A percentile compares a stretch with the other conserved stretches of the same genome.
Evolutionary conservation across 352 stramenopile species (phyloP).

Genomic region (Globisporangium iwayamae): DNA sequence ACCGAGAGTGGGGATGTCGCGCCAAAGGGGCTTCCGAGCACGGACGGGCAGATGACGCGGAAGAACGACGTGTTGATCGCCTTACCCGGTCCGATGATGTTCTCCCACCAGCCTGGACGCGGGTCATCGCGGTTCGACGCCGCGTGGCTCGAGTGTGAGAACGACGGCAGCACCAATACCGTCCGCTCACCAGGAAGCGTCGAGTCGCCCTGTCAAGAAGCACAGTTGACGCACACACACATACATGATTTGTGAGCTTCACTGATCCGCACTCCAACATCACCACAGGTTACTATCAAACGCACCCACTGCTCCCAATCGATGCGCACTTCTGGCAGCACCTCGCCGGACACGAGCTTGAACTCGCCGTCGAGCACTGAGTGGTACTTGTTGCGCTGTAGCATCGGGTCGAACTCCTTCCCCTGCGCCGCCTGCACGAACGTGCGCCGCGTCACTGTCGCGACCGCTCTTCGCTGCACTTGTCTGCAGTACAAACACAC

Average conservation of each 20-base stretch:
- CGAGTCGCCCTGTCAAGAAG: slow-evolving; percentile 42
- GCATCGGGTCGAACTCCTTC: slow-evolving; percentile 20
- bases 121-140: slow-evolving; percentile 80
- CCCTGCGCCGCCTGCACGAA: slow-evolving; percentile 36
- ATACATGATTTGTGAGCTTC: neutral
- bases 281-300: too few species aligned
- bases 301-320: slow-evolving; percentile 81
- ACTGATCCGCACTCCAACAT: too few species aligned
- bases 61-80: slow-evolving; percentile 89
- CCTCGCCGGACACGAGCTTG: slow-evolving; percentile 45
- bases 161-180: slow-evolving; percentile 80
- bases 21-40: slow-evolving; percentile 82
- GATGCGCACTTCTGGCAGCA: slow-evolving; percentile 55
- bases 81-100: slow-evolving; percentile 84
- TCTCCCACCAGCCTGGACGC: slow-evolving; percentile 84
- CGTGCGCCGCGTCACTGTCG: slow-evolving; percentile 18
- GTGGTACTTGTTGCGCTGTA: slow-evolving; percentile 74
- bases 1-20: slow-evolving; percentile 69
- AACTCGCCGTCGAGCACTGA: slow-evolving; percentile 64
- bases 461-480: neutral
- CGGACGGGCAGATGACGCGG: slow-evolving; percentile 80
- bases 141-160: slow-evolving; percentile 84
- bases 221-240: neutral
- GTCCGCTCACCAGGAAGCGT: slow-evolving; percentile 67
- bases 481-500: slow-evolving; percentile 5